Conservation (phyloP, 192 early-diverging fungal species). For the Ramicandelaber brevisporus region DNA sequence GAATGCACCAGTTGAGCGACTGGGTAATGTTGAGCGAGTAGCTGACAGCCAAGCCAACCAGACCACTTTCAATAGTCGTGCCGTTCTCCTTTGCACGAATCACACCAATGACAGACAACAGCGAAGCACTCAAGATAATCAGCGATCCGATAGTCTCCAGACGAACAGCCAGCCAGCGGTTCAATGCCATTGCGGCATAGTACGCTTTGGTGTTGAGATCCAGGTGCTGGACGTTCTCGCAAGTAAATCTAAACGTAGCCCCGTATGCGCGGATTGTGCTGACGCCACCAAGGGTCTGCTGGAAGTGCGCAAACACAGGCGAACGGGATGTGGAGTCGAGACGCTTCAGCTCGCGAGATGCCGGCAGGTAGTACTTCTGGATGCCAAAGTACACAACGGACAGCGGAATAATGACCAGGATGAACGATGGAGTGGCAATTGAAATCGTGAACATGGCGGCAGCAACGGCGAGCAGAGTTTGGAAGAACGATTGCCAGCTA, state of each 20-base stretch:
- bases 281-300: conserved; percentile 28
- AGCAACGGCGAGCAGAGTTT: conserved; percentile 8
- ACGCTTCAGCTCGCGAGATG: conserved; percentile 51
- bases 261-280: conserved; percentile 39
- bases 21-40: conserved; percentile 53
- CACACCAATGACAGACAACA: conserved; percentile 39
- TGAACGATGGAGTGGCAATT: conserved; percentile 17
- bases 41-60: conserved; percentile 34
- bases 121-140: conserved; percentile 49
- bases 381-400: conserved; percentile 16
- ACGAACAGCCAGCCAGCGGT: conserved; percentile 42
- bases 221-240: conserved; percentile 35
- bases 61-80: conserved; percentile 29
- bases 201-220: conserved; percentile 61
- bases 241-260: conserved; percentile 28
- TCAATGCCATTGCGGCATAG: conserved; percentile 39
- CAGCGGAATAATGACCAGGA: conserved; percentile 20
- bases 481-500: conserved; percentile 21
- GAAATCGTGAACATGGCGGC: conserved; percentile 19
- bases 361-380: conserved; percentile 34
- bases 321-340: conserved; percentile 43
- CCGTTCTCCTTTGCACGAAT: conserved; percentile 18
- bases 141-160: conserved; percentile 58
- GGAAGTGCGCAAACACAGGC: conserved; percentile 39
- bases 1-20: conserved; percentile 67